These are phyloP conservation scores for Mycosphaerella sp. DNA, from an alignment of 2,329 filamentous ascomycete species.

Conservation along the genomic window DNA sequence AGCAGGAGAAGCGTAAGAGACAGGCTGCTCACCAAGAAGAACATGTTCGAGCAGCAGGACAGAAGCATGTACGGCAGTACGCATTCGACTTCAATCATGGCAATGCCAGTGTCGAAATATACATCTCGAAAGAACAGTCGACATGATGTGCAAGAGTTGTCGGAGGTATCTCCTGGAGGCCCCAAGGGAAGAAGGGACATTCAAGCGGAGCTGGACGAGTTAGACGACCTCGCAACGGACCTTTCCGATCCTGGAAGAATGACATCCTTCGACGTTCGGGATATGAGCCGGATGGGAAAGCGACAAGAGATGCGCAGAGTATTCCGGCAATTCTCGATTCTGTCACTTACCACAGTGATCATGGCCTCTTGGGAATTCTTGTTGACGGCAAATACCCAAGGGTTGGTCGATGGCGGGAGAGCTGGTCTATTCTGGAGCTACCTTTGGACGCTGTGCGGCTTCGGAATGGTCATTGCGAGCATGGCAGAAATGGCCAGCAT, in stretches of 20 bases:
- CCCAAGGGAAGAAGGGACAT: neutral
- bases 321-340: conserved; percentile 45
- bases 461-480: conserved; percentile 22
- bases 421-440: conserved; percentile 21
- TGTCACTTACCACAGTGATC: conserved; percentile 48
- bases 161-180: conserved; percentile 5
- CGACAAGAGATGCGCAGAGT: conserved; percentile 46
- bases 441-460: conserved; percentile 18
- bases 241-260: conserved; percentile 15
- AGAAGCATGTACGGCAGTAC: neutral
- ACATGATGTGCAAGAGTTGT: conserved; percentile 5
- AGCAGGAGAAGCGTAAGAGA: neutral
- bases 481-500: conserved; percentile 31
- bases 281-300: conserved; percentile 48
- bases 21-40: neutral
- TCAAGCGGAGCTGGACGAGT: neutral
- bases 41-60: neutral
- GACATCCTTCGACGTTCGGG: conserved; percentile 32
- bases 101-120: neutral
- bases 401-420: conserved; percentile 17
- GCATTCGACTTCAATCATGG: neutral
- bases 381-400: conserved; percentile 33
- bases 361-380: conserved; percentile 50
- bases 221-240: conserved; percentile 12
- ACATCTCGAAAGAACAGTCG: conserved; percentile 1